These are phyloP conservation scores for Fusarium piperis DNA, from an alignment of 2,329 filamentous ascomycete species.

Conservation along the genomic window DNA sequence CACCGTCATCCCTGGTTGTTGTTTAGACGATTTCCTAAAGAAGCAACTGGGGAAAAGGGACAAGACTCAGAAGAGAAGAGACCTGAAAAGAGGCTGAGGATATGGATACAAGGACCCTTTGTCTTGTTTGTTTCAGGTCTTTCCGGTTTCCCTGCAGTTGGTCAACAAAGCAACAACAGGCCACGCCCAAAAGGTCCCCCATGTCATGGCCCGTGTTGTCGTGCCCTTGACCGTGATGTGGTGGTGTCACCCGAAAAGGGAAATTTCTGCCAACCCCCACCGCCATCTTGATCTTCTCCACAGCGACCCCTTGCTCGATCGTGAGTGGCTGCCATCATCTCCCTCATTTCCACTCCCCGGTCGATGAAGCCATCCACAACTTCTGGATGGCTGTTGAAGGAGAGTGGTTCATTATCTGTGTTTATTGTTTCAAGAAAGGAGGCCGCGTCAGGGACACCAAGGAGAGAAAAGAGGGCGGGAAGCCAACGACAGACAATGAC, in stretches of 20 bases:
- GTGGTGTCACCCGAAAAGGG: neutral
- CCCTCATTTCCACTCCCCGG: constrained; percentile 31
- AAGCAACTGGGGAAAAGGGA: constrained; percentile 4
- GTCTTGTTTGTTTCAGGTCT: constrained; percentile 2
- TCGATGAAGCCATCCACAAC: neutral
- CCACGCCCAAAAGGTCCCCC: constrained; percentile 1
- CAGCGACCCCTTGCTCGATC: neutral
- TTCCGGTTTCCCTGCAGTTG: neutral
- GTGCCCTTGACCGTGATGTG: neutral
- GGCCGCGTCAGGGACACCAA: constrained; percentile 20
- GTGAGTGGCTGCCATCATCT: constrained; percentile 20
- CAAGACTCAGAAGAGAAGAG: neutral
- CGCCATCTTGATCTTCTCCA: constrained; percentile 5
- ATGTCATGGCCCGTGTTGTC: neutral
- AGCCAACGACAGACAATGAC: constrained; percentile 10
- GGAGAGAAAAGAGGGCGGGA: neutral
- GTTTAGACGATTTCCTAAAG: constrained; percentile 16
- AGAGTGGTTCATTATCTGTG: constrained; percentile 18
- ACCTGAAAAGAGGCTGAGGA: neutral
- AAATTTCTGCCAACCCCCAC: constrained; percentile 5
- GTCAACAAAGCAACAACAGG: neutral
- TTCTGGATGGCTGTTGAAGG: neutral
- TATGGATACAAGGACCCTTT: neutral
- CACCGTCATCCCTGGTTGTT: constrained; percentile 5
- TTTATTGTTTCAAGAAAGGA: constrained; percentile 32